Percentiles rank a stretch among this genome's conserved stretches.
Evolutionary conservation across 2,329 filamentous ascomycete genomes (phyloP).

Genomic region (Claviceps monticola): DNA sequence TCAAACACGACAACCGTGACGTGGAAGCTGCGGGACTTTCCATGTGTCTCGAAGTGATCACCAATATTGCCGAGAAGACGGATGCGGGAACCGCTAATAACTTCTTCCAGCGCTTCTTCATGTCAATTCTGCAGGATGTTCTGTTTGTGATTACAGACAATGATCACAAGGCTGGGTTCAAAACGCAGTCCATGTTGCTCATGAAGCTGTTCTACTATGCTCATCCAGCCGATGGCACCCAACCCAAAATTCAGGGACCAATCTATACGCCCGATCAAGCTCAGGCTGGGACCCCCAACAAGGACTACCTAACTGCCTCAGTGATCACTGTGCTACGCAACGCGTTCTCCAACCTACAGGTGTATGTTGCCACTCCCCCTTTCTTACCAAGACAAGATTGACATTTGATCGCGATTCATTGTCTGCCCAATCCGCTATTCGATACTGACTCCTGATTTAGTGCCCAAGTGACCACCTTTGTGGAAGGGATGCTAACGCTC

Average conservation of each 20-base stretch:
- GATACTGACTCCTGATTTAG: slow-evolving; percentile 26
- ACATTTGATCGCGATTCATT: too few species aligned
- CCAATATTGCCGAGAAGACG: slow-evolving; percentile 90
- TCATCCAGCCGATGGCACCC: slow-evolving; percentile 51
- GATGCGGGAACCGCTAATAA: slow-evolving; percentile 75
- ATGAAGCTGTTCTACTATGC: slow-evolving; percentile 95
- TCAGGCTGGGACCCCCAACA: slow-evolving; percentile 69
- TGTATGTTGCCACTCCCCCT: slow-evolving; percentile 40
- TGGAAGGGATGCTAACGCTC: slow-evolving; percentile 74
- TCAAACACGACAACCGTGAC: slow-evolving; percentile 97
- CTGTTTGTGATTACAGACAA: slow-evolving; percentile 97
- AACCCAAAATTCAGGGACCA: slow-evolving; percentile 80
- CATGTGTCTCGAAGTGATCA: slow-evolving; percentile 96
- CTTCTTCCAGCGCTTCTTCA: slow-evolving; percentile 97
- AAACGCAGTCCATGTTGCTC: slow-evolving; percentile 87
- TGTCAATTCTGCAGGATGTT: slow-evolving; percentile 89
- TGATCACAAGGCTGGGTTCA: slow-evolving; percentile 98
- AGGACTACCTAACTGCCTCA: slow-evolving; percentile 80
- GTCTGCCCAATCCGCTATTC: too few species aligned
- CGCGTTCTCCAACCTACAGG: slow-evolving; percentile 85
- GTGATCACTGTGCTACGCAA: slow-evolving; percentile 73
- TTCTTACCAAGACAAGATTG: background rate
- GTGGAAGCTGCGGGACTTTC: slow-evolving; percentile 92
- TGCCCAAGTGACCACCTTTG: slow-evolving; percentile 77
- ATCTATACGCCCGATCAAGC: slow-evolving; percentile 81